phyloP scores from a whole-genome alignment of 2,329 filamentous ascomycete genomes.

The Diaporthe nobilis region DNA sequence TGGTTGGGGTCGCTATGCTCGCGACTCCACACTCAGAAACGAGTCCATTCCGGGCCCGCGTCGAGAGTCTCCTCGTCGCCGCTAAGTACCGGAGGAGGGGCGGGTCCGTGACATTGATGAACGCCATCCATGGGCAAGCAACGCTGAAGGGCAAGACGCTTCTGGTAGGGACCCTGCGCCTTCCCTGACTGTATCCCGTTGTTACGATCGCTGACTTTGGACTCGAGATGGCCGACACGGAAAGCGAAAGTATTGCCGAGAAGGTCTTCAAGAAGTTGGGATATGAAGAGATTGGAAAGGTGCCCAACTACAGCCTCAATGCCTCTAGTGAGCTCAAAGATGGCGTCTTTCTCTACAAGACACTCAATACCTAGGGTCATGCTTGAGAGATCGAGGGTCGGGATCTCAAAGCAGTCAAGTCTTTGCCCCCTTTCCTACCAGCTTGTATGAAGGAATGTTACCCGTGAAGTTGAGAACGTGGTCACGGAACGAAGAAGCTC shows the following conservation, averaged over 20 bases:
- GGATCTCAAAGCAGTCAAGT: background rate
- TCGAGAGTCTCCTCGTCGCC: conserved; percentile 72
- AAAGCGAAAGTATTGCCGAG: conserved; percentile 66
- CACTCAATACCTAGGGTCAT: conserved; percentile 51
- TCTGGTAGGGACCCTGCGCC: conserved; percentile 60
- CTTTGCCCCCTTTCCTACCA: background rate
- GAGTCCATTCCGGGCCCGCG: conserved; percentile 65
- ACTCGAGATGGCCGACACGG: conserved; percentile 66
- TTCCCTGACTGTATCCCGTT: background rate
- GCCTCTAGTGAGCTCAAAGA: conserved; percentile 64
- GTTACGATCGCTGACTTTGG: background rate
- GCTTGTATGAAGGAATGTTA: background rate
- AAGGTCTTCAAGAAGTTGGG: conserved; percentile 68
- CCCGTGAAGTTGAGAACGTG: background rate
- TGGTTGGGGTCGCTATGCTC: conserved; percentile 71
- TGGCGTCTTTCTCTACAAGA: conserved; percentile 72
- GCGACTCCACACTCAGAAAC: conserved; percentile 67
- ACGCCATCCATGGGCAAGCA: conserved; percentile 69
- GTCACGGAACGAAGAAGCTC: background rate
- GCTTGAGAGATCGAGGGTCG: too few relatives aligned
- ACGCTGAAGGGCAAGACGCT: conserved; percentile 61
- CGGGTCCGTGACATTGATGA: conserved; percentile 66
- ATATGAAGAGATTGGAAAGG: conserved; percentile 67
- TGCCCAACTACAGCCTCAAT: conserved; percentile 67
- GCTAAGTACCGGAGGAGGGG: conserved; percentile 65